Conservation (phyloP, 495 filamentous ascomycete species). For the Niebla homalea region DNA sequence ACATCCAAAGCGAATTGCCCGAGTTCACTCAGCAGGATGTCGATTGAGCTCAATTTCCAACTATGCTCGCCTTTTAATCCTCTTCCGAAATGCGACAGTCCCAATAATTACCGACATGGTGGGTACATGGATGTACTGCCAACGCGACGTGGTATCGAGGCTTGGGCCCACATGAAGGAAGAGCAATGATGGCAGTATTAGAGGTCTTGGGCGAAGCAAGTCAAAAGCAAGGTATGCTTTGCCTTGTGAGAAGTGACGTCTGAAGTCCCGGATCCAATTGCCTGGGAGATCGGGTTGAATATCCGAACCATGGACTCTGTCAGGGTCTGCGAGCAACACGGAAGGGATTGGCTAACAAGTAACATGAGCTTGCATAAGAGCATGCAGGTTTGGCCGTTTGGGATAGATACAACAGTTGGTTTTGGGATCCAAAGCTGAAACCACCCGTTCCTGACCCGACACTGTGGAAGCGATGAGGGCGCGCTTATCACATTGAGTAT, state of each 20-base stretch:
- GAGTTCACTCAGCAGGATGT: conserved; percentile 57
- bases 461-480: conserved; percentile 12
- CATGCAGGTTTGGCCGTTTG: neutral
- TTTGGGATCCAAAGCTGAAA: neutral
- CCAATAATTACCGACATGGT: no score
- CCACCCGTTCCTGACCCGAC: conserved; percentile 12
- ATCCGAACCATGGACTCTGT: no score
- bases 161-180: no score
- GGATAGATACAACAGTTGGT: no score
- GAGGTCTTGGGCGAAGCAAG: no score
- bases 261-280: no score
- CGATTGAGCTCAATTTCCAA: conserved; percentile 28
- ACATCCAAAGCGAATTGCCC: conserved; percentile 45
- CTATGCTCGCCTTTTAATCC: neutral
- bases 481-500: neutral
- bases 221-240: no score
- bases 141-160: no score
- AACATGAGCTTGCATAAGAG: neutral
- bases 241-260: no score
- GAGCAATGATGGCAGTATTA: no score
- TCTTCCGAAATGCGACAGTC: neutral
- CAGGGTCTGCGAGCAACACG: neutral
- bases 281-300: no score
- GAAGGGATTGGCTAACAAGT: neutral
- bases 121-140: no score